These are phyloP conservation scores for Kwoniella shivajii DNA, from an alignment of 1,284 basidiomycete species.

Conservation along the genomic window DNA sequence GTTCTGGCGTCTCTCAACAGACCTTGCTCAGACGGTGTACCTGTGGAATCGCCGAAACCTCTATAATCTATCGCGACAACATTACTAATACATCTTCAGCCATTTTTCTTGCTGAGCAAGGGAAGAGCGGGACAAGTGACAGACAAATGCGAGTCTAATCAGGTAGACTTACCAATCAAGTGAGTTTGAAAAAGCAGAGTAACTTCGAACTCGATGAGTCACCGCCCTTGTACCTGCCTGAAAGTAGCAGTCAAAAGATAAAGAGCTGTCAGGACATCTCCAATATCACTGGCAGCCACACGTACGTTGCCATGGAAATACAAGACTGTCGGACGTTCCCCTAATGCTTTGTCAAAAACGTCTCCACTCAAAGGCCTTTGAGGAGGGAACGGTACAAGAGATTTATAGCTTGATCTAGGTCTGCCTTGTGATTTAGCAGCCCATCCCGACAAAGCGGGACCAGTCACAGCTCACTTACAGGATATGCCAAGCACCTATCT, in stretches of 20 bases:
- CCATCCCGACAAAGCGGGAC: slow-evolving; percentile 40
- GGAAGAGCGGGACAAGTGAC: background rate
- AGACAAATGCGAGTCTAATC: too few species aligned
- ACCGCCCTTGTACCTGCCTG: slow-evolving; percentile 43
- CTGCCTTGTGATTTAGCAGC: slow-evolving; percentile 19
- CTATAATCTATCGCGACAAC: slow-evolving; percentile 85
- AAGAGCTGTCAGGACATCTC: background rate
- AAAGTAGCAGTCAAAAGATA: background rate
- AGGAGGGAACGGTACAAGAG: slow-evolving; percentile 24
- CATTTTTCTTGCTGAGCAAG: too few species aligned
- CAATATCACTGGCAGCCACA: background rate
- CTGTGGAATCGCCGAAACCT: slow-evolving; percentile 87
- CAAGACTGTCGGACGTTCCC: slow-evolving; percentile 70
- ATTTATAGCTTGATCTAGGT: slow-evolving; percentile 31
- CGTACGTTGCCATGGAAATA: slow-evolving; percentile 85
- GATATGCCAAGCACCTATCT: slow-evolving; percentile 86
- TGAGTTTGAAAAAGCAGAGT: slow-evolving; percentile 32
- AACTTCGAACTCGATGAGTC: slow-evolving; percentile 31
- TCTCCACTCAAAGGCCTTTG: slow-evolving; percentile 22
- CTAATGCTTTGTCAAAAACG: slow-evolving; percentile 59
- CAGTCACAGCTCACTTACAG: slow-evolving; percentile 63
- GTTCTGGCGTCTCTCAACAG: slow-evolving; percentile 73
- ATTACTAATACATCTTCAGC: slow-evolving; percentile 56
- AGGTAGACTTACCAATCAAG: slow-evolving; percentile 38
- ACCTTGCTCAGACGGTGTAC: slow-evolving; percentile 73